Percentiles rank a stretch among this genome's conserved stretches.
Evolutionary conservation across 805 yeast genomes (phyloP).

Genomic region (Lipomyces sp.): DNA sequence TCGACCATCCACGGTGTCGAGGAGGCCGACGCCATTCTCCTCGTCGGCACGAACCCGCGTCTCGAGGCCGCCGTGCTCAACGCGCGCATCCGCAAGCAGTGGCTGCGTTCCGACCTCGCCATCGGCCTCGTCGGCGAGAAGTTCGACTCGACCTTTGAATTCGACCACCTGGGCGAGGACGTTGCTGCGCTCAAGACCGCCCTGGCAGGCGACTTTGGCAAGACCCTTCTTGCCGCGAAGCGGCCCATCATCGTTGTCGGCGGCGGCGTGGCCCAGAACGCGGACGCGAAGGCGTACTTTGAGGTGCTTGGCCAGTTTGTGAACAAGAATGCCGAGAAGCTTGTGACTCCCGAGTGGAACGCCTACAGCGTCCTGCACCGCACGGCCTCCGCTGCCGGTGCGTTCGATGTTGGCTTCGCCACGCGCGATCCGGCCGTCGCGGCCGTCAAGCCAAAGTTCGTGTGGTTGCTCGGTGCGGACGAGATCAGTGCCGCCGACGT

Average conservation of each 20-base stretch:
- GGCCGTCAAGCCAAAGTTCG: constrained; percentile 60
- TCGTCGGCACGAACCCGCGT: constrained; percentile 84
- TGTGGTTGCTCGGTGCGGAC: constrained; percentile 81
- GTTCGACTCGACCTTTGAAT: constrained; percentile 72
- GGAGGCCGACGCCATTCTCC: constrained; percentile 74
- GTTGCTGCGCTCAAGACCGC: constrained; percentile 58
- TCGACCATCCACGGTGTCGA: constrained; percentile 75
- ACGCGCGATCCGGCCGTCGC: constrained; percentile 48
- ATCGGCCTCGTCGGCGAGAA: constrained; percentile 70
- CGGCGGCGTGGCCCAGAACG: constrained; percentile 67
- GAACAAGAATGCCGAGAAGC: constrained; percentile 49
- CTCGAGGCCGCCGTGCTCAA: constrained; percentile 87
- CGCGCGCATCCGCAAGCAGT: constrained; percentile 75
- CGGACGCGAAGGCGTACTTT: constrained; percentile 60
- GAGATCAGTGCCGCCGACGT: constrained; percentile 65
- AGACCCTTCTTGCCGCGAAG: constrained; percentile 61
- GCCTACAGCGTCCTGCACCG: constrained; percentile 79
- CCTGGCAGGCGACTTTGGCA: constrained; percentile 64
- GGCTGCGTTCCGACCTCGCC: constrained; percentile 65
- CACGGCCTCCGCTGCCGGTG: constrained; percentile 84
- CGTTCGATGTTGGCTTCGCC: constrained; percentile 78
- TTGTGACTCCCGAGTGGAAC: constrained; percentile 73
- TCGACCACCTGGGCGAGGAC: constrained; percentile 60
- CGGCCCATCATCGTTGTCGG: constrained; percentile 79
- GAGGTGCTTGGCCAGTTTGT: constrained; percentile 61